These are phyloP conservation scores for Beauveria varroae DNA, from an alignment of 2,329 filamentous ascomycete species.

Conservation along the genomic window DNA sequence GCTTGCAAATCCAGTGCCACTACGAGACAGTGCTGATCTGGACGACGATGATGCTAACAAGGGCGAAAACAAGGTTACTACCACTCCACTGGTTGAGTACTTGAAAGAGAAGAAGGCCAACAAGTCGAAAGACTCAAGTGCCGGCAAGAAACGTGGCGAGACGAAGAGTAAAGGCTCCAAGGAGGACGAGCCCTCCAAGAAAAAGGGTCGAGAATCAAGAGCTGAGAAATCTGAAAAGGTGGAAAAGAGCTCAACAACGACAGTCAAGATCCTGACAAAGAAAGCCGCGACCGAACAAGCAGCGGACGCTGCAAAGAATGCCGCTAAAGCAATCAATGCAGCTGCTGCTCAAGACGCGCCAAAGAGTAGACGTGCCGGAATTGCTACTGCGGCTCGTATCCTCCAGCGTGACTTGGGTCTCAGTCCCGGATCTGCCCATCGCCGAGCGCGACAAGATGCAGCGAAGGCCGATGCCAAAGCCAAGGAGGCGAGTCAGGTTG, in stretches of 20 bases:
- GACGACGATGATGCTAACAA: conserved; percentile 40
- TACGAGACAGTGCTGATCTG: conserved; percentile 36
- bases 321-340: conserved; percentile 27
- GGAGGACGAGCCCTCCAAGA: conserved; percentile 47
- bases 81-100: conserved; percentile 83
- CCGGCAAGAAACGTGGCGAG: conserved; percentile 35
- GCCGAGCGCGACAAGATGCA: conserved; percentile 51
- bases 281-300: conserved; percentile 44
- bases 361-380: conserved; percentile 53
- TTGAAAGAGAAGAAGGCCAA: conserved; percentile 88
- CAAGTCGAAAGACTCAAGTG: conserved; percentile 52
- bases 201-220: conserved; percentile 57
- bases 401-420: conserved; percentile 60
- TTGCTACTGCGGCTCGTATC: conserved; percentile 56
- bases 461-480: conserved; percentile 43
- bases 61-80: conserved; percentile 55
- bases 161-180: conserved; percentile 42
- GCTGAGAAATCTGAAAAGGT: background rate
- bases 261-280: conserved; percentile 57
- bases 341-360: conserved; percentile 28
- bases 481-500: conserved; percentile 15
- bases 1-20: conserved; percentile 60
- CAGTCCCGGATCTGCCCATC: conserved; percentile 54
- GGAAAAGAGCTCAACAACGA: conserved; percentile 37
- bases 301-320: conserved; percentile 37